Conservation (phyloP, 2,329 filamentous ascomycete species). For the Bertia moriformis region DNA sequence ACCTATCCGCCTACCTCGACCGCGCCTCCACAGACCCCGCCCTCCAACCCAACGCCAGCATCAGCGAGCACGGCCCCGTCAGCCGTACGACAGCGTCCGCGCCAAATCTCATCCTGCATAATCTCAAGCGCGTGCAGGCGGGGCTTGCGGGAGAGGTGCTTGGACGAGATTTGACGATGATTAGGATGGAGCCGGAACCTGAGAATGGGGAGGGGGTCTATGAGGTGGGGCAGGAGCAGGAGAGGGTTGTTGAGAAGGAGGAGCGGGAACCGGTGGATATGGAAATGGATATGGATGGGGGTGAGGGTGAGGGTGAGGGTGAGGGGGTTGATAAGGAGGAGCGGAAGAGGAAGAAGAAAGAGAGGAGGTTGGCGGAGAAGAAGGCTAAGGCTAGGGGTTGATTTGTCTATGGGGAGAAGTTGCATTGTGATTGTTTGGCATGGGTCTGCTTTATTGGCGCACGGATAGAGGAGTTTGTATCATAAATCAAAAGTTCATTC, state of each 20-base stretch:
- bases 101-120: constrained; percentile 29
- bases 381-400: constrained; percentile 21
- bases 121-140: constrained; percentile 33
- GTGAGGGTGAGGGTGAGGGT: constrained; percentile 9
- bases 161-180: constrained; percentile 21
- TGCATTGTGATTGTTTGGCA: constrained; percentile 9
- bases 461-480: no score
- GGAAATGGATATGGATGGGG: constrained; percentile 19
- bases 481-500: no score
- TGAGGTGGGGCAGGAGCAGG: constrained; percentile 10
- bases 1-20: constrained; percentile 9
- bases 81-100: constrained; percentile 7
- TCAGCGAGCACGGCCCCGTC: constrained; percentile 13
- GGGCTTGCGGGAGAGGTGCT: constrained; percentile 34
- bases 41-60: constrained; percentile 15
- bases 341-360: constrained; percentile 36
- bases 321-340: constrained; percentile 11
- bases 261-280: constrained; percentile 16
- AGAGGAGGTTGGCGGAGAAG: constrained; percentile 36
- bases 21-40: constrained; percentile 8
- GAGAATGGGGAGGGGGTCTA: constrained; percentile 6
- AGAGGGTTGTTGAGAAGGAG: constrained; percentile 26
- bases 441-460: no score
- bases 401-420: constrained; percentile 13
- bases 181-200: constrained; percentile 10